Base-by-base conservation (phyloP, 2,329 filamentous ascomycete genomes). In the Colletotrichum tanaceti region DNA sequence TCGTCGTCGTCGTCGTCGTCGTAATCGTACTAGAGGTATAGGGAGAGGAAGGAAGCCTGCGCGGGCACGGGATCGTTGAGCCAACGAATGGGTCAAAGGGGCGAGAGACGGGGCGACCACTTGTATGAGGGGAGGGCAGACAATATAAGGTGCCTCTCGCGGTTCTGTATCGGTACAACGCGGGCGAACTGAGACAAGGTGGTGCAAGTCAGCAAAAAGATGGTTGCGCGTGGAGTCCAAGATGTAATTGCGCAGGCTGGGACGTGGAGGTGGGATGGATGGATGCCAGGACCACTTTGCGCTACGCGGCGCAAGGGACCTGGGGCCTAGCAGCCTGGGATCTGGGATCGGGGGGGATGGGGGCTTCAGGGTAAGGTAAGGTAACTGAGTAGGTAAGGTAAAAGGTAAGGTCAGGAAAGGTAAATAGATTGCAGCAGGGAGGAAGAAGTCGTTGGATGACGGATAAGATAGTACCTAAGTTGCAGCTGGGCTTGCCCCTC, bases 241-340 rank as follows among this genome's bases (percentile, higher is more conserved):
- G 62, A 44, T 54, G 65, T 59, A 68, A 68, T 54, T 65, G 47
- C 61, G 54, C 61, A 50, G 65, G 65, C 61, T 65, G 65, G 65
- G 61, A 35, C 9, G 49, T 18, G n/a, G 16, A 52, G 41, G 55
- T 58, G 55, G 55, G 55, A 58, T 58, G 55, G 55, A 58, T 58
- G 53, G 47, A 65, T 54, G 61, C 22, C 54, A 65, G 41, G 24
- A 41, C 44, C 54, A 49, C 49, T 58, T 38, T 47, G 39, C 53
- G 65, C 52, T 39, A 63, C 28, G 44, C 32, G 38, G 46, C 35
- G 54, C 54, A 63, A 68, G 65, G 61, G 65, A 55, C 65, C 49
- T 65, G 46, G 39, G 43, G 28, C 28, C 28, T 32, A 7, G 7
- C 28, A 32, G 28, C 20, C 14, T 20, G 38, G 58, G 58, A 32